phyloP scores from a whole-genome alignment of 192 early-diverging fungal genomes.

The Backusella psychrophila region DNA sequence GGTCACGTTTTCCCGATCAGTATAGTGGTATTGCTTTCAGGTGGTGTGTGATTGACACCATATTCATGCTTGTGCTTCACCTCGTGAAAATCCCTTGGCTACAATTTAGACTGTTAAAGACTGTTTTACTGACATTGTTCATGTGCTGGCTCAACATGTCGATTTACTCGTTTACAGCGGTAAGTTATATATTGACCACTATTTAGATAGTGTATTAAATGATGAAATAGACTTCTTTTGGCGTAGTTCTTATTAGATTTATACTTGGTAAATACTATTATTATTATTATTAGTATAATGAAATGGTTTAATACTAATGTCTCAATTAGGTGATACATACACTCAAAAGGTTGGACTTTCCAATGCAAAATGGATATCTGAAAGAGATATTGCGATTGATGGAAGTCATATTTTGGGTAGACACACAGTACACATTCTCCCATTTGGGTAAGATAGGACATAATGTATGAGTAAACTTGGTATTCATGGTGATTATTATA shows the following conservation, averaged over 20 bases:
- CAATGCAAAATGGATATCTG: constrained; percentile 23
- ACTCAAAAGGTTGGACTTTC: constrained; percentile 31
- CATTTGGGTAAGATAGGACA: constrained; percentile 29
- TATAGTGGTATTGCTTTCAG: constrained; percentile 35
- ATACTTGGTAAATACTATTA: not conserved
- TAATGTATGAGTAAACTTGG: not conserved
- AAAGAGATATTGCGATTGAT: constrained; percentile 34
- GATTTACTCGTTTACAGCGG: constrained; percentile 20
- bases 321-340: constrained; percentile 10
- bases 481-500: not conserved
- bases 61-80: constrained; percentile 37
- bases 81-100: constrained; percentile 50
- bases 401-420: constrained; percentile 39
- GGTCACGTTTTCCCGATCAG: constrained; percentile 33
- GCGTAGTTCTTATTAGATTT: not conserved
- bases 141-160: constrained; percentile 11
- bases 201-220: not conserved
- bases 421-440: constrained; percentile 45
- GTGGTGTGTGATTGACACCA: constrained; percentile 40
- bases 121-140: constrained; percentile 2
- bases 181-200: not conserved
- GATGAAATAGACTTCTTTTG: not conserved
- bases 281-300: not conserved
- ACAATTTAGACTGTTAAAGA: constrained; percentile 34
- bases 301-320: too few relatives aligned